Conservation (phyloP, 805 yeast species). For the Scheffersomyces spartinae region DNA sequence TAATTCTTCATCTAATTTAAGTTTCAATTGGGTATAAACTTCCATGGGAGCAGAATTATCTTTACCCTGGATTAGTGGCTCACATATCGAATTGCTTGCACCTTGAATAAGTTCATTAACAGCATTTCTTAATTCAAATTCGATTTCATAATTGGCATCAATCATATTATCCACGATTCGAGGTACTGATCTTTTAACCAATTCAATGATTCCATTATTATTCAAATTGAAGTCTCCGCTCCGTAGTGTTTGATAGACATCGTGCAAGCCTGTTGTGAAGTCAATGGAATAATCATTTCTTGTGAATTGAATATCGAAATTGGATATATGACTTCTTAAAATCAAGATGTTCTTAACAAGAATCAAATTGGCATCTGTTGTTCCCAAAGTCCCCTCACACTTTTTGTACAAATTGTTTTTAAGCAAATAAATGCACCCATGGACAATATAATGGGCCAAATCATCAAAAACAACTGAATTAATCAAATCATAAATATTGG, state of each 20-base stretch:
- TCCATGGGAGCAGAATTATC: constrained; percentile 14
- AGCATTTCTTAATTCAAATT: constrained; percentile 56
- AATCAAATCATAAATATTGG: constrained; percentile 71
- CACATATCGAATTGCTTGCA: constrained; percentile 31
- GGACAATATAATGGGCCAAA: constrained; percentile 78
- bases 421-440: constrained; percentile 57
- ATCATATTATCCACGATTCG: constrained; percentile 70
- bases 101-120: constrained; percentile 60
- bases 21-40: constrained; percentile 31
- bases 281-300: constrained; percentile 67
- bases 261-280: constrained; percentile 58
- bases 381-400: constrained; percentile 35
- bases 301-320: constrained; percentile 71
- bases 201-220: constrained; percentile 28
- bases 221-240: constrained; percentile 10
- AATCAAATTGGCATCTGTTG: constrained; percentile 49
- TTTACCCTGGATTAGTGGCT: constrained; percentile 23
- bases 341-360: constrained; percentile 62
- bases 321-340: constrained; percentile 54
- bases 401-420: constrained; percentile 37
- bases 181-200: constrained; percentile 64
- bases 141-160: constrained; percentile 65
- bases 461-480: constrained; percentile 77
- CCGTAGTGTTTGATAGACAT: constrained; percentile 26
- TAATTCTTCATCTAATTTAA: constrained; percentile 39